These are phyloP conservation scores for Moesziomyces antarcticus DNA, from an alignment of 1,284 basidiomycete species.

Conservation along the genomic window DNA sequence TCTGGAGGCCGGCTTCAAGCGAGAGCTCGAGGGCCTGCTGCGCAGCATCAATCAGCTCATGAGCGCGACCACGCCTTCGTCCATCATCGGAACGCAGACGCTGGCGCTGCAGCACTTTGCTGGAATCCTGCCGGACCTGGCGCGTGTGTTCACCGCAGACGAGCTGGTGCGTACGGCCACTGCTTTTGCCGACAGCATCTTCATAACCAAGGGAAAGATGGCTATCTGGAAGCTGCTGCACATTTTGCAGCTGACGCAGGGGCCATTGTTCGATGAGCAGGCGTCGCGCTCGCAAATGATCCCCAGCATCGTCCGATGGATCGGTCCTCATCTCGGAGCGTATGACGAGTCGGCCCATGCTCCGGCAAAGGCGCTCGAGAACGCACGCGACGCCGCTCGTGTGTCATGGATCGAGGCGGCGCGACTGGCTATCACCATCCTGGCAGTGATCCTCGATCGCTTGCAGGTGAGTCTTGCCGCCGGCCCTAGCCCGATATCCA, in stretches of 20 bases:
- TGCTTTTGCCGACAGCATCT: slow-evolving; percentile 84
- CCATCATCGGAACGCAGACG: slow-evolving; percentile 93
- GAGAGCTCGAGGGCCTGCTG: slow-evolving; percentile 73
- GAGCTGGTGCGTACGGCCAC: slow-evolving; percentile 74
- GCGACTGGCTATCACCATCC: slow-evolving; percentile 73
- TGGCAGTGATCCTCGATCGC: slow-evolving; percentile 88
- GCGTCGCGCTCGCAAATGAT: slow-evolving; percentile 83
- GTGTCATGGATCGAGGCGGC: slow-evolving; percentile 90
- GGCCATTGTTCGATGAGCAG: slow-evolving; percentile 84
- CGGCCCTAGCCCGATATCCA: background rate
- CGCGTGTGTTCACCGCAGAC: slow-evolving; percentile 52
- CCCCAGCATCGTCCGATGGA: slow-evolving; percentile 89
- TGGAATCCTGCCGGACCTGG: slow-evolving; percentile 86
- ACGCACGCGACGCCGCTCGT: slow-evolving; percentile 72
- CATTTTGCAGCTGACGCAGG: slow-evolving; percentile 89
- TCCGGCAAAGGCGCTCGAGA: slow-evolving; percentile 39
- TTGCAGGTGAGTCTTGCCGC: slow-evolving; percentile 72
- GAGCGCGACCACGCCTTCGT: slow-evolving; percentile 79
- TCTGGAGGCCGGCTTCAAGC: slow-evolving; percentile 84
- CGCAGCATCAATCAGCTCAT: slow-evolving; percentile 88
- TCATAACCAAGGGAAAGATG: slow-evolving; percentile 82
- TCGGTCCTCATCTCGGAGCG: slow-evolving; percentile 92
- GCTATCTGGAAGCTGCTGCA: slow-evolving; percentile 92
- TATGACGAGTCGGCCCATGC: slow-evolving; percentile 73
- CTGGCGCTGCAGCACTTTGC: slow-evolving; percentile 86